Evolutionary conservation across 1,284 basidiomycete species (phyloP), one percentile per base, ranked within the genome.

Genomic region (Cutaneotrichosporon sp.): DNA sequence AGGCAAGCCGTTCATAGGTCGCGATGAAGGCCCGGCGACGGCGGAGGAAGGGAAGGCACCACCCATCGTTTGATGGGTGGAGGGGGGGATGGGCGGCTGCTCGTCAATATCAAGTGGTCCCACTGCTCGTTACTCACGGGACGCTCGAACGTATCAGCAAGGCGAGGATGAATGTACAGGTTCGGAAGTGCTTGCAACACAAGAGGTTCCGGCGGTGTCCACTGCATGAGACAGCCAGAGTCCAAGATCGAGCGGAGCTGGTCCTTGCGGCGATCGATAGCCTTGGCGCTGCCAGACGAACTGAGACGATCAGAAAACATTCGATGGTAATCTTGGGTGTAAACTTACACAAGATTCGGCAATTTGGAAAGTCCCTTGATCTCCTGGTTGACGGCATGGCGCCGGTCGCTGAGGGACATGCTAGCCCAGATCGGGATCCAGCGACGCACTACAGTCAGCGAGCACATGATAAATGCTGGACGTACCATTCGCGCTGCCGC

Each of bases 331-430:
- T 2, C 14, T 10, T 31, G 29, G 14, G 29, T 20, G 17, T 20
- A 35, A 20, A 38, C 35, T 20, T 20, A 38, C 35, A 5, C 9
- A 20, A 11, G 1, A 16, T 5, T 7, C 6, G 42, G 27, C 3
- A 19, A 16, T 14, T 44, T 20, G 9, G n/a, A 27, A 17, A 55
- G 35, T 8, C 33, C 43, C 2, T 31, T 22, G 19, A 48, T 39
- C 44, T 56, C 55, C 2, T 11, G 10, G 6, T 29, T 37, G 7
- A 50, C 38, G 22, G 55, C 51, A 7, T 32, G 17, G 25, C 41
- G 38, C 5, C 43, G 42, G 11, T 52, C 55, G 11, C 32, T 11
- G 10, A 56, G 19, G 6, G 37, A 31, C 55, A 56, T 56, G 9
- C 22, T 17, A 4, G 45, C 20, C 45, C 45, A 46, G 24, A 25